These are phyloP conservation scores for Cokeromyces recurvatus DNA, from an alignment of 371 early-diverging fungal species.

Conservation along the genomic window DNA sequence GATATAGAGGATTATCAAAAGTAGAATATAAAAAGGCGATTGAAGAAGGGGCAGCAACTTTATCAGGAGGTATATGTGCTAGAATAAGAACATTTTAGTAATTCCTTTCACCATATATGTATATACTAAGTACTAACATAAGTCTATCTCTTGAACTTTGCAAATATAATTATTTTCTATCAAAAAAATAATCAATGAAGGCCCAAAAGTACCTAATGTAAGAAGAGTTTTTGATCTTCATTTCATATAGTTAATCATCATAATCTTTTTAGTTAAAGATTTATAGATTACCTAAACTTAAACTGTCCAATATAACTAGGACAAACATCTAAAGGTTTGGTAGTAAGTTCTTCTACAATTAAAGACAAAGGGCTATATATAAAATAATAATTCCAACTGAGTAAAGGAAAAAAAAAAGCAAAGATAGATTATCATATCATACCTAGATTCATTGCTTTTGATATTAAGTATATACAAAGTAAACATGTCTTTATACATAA, in stretches of 20 bases:
- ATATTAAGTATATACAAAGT: no score
- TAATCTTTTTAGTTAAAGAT: neutral
- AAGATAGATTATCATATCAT: no score
- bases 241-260: no score
- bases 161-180: conserved; percentile 3
- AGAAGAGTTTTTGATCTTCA: conserved; percentile 9
- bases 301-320: conserved; percentile 16
- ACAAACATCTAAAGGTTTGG: neutral
- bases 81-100: neutral
- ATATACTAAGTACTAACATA: no score
- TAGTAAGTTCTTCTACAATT: neutral
- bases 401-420: no score
- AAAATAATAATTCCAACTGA: no score
- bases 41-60: conserved; percentile 7
- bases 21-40: neutral
- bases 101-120: no score
- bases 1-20: neutral
- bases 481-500: neutral
- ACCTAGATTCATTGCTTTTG: no score
- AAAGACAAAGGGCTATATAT: no score
- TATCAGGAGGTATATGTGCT: conserved; percentile 1
- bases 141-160: conserved; percentile 5
- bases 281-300: conserved; percentile 1
- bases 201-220: conserved; percentile 12
- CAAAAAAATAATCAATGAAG: conserved; percentile 5